Evolutionary conservation across 805 yeast genomes (phyloP).

Genomic region (Candida ortonii): DNA sequence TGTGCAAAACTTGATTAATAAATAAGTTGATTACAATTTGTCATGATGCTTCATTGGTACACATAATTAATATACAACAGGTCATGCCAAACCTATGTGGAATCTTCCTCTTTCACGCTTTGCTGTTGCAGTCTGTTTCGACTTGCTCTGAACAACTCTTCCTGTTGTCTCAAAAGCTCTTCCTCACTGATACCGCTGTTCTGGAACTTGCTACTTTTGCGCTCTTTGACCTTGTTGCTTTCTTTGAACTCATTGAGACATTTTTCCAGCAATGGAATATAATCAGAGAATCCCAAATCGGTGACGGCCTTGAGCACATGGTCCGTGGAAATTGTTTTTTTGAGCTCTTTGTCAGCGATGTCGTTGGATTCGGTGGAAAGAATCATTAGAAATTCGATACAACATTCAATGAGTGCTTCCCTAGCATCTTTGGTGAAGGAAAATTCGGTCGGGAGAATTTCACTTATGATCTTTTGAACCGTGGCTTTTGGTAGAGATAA

Average conservation of each 20-base stretch:
- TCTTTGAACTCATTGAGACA: conserved; percentile 86
- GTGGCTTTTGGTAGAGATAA: conserved; percentile 62
- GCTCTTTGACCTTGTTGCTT: conserved; percentile 80
- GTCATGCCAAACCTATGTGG: conserved; percentile 1
- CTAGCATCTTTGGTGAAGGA: conserved; percentile 90
- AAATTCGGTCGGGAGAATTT: conserved; percentile 83
- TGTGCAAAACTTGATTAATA: conserved; percentile 16
- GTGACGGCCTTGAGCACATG: conserved; percentile 88
- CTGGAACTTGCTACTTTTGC: conserved; percentile 88
- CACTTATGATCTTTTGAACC: conserved; percentile 90
- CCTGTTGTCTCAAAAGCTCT: conserved; percentile 88
- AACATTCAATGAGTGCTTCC: conserved; percentile 92
- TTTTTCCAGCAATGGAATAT: conserved; percentile 75
- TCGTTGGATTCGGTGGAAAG: conserved; percentile 91
- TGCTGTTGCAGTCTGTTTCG: conserved; percentile 34
- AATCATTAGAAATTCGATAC: conserved; percentile 94
- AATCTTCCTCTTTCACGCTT: conserved; percentile 20
- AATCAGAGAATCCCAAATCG: conserved; percentile 83
- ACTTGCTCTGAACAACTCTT: conserved; percentile 71
- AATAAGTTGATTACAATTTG: conserved; percentile 6
- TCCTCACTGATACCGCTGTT: conserved; percentile 91
- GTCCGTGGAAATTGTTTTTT: conserved; percentile 94
- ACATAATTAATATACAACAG: conserved; percentile 4
- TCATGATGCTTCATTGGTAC: conserved; percentile 6
- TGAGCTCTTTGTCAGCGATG: conserved; percentile 92